Base-by-base conservation (phyloP, 2,329 filamentous ascomycete genomes). In the Alternaria panax region DNA sequence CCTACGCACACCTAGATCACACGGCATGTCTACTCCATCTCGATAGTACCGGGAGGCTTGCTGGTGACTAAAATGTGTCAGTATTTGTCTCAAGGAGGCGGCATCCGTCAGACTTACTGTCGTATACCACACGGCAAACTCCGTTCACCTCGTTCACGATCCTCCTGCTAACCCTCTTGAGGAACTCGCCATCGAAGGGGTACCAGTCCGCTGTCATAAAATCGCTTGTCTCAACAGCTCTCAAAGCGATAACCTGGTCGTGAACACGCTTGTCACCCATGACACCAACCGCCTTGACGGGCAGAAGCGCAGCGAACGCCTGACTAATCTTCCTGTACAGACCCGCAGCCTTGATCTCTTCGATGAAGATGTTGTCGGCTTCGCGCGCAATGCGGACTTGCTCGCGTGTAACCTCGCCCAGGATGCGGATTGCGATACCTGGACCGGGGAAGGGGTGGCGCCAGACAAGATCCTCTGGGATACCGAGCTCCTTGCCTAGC, bases 331-430 rank as follows among this genome's bases (percentile, higher is more conserved):
- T 78, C 58, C 90, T 79, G 76, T 94, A 94, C 22, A 93, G 78
- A 11, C 90, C 91, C 0, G 89, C 89, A 56, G 86, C 85, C 70
- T 82, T 84, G 79, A 94, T 93, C 84, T 89, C 88, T 63, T 85
- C 84, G 67, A 93, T 92, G 80, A 91, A 93, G 72, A 94, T 93
- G 72, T 87, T 74, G 71, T 93, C 92, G 1, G 91, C 91, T 74
- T 90, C 83, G n/a, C 91, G 82, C 2, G 88, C 92, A 64, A 96
- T 95, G 55, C 87, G 87, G 16, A 97, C 90, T 41, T 90, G 87
- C 74, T 93, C 90, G 2, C 84, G 85, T 1, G 92, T 96, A 14
- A 97, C 89, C 68, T 96, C 93, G 34, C 93, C 93, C 1, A 97
- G 82, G 60, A 97, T 90, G 53, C 92, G 86, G 67, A 95, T 91